A percentile compares a stretch with the other conserved stretches of the same genome.
phyloP scores from a whole-genome alignment of 306 rosid genomes.

The Hippophae tibetana region DNA sequence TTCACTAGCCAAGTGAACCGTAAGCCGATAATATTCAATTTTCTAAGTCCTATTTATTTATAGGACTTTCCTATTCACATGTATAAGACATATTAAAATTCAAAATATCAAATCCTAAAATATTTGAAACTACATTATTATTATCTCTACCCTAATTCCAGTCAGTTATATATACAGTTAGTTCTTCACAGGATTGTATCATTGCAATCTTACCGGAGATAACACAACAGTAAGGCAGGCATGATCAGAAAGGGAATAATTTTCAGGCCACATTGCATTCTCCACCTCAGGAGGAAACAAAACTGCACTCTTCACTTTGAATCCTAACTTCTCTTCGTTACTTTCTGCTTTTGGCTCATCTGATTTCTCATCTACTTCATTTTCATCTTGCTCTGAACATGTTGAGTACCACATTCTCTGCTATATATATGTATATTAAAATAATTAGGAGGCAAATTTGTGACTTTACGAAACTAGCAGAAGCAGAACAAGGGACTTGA shows the following conservation, averaged over 20 bases:
- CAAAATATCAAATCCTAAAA: too few relatives aligned
- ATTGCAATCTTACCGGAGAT: constrained; percentile 43
- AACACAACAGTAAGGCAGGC: constrained; percentile 55
- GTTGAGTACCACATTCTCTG: constrained; percentile 58
- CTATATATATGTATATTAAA: constrained; percentile 24
- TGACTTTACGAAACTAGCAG: not conserved
- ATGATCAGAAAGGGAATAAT: constrained; percentile 80
- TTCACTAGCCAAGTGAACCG: too few relatives aligned
- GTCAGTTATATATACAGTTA: too few relatives aligned
- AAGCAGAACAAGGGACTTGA: too few relatives aligned
- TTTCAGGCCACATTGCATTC: constrained; percentile 75
- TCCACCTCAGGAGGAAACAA: constrained; percentile 68
- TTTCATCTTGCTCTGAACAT: constrained; percentile 38
- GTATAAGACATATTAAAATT: too few relatives aligned
- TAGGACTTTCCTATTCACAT: too few relatives aligned
- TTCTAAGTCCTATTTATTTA: too few relatives aligned
- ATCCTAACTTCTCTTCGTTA: constrained; percentile 38
- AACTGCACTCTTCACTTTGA: constrained; percentile 62
- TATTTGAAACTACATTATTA: too few relatives aligned
- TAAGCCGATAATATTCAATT: too few relatives aligned
- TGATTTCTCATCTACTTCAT: not conserved
- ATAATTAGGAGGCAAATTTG: too few relatives aligned
- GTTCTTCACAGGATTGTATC: too few relatives aligned
- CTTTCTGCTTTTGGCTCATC: constrained; percentile 17
- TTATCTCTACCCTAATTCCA: too few relatives aligned